phyloP scores from a whole-genome alignment of 148 eudicot species.

The Nepenthes gracilis region DNA sequence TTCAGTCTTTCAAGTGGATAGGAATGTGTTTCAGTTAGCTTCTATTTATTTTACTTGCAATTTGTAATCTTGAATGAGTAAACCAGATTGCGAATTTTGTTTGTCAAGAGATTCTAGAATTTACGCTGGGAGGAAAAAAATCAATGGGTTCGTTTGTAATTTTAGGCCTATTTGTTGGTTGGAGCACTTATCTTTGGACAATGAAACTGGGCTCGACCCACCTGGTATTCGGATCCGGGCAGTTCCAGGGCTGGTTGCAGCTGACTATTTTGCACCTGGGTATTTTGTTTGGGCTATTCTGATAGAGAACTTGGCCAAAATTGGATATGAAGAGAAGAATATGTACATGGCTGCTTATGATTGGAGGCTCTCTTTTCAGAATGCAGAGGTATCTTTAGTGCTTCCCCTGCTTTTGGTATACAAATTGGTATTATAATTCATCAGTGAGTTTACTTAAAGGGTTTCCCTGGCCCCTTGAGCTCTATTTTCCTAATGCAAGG shows the following conservation, averaged over 20 bases:
- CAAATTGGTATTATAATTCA: not conserved
- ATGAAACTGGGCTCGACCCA: constrained; percentile 60
- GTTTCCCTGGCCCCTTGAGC: no score
- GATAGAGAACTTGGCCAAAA: constrained; percentile 43
- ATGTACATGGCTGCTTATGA: constrained; percentile 69
- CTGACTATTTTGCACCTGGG: constrained; percentile 65
- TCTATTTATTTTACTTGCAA: no score
- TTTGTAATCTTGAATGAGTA: no score
- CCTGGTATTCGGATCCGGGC: constrained; percentile 63
- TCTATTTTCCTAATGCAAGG: no score
- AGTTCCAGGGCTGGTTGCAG: constrained; percentile 55
- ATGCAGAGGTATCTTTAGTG: constrained; percentile 41
- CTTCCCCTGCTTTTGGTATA: not conserved
- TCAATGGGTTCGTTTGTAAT: not conserved
- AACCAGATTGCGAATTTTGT: no score
- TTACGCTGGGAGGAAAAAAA: no score
- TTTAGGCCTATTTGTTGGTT: constrained; percentile 67
- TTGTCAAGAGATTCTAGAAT: no score
- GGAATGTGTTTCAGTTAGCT: no score
- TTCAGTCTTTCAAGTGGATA: no score
- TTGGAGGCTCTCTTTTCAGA: constrained; percentile 66
- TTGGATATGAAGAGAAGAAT: constrained; percentile 57
- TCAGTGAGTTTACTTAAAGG: no score
- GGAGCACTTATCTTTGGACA: constrained; percentile 65
- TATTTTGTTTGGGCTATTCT: constrained; percentile 66